These are phyloP conservation scores for Xenoacremonium recifei DNA, from an alignment of 2,329 filamentous ascomycete species.

Conservation along the genomic window DNA sequence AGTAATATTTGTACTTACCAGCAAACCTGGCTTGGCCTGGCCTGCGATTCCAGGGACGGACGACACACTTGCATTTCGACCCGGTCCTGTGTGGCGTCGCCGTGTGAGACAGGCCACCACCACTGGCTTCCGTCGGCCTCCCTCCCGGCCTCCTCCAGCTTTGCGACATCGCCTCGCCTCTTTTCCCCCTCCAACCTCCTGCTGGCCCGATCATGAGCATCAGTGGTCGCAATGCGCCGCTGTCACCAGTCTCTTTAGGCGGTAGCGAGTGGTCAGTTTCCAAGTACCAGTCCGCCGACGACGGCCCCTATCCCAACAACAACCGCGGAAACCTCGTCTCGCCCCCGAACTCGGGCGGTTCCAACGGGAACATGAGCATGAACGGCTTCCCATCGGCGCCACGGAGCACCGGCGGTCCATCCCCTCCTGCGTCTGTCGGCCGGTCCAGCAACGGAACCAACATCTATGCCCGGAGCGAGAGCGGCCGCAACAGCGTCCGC, in stretches of 20 bases:
- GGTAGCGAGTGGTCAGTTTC: slow-evolving; percentile 80
- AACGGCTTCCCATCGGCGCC: slow-evolving; percentile 58
- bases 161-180: too few relatives aligned
- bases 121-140: slow-evolving; percentile 22
- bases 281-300: slow-evolving; percentile 60
- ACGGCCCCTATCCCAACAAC: slow-evolving; percentile 49
- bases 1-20: too few relatives aligned
- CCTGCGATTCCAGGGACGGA: slow-evolving; percentile 23
- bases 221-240: slow-evolving; percentile 65
- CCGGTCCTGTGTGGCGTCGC: slow-evolving; percentile 24
- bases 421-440: slow-evolving; percentile 84
- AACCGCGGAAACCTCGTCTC: slow-evolving; percentile 62
- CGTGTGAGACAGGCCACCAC: slow-evolving; percentile 29
- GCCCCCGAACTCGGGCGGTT: slow-evolving; percentile 66
- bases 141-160: slow-evolving; percentile 20
- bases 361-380: slow-evolving; percentile 55
- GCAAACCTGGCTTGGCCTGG: too few relatives aligned
- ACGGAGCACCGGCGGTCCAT: slow-evolving; percentile 63
- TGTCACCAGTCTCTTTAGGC: slow-evolving; percentile 80
- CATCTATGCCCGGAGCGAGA: slow-evolving; percentile 63
- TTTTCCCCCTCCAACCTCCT: slow-evolving; percentile 17
- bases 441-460: slow-evolving; percentile 79
- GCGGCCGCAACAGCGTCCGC: slow-evolving; percentile 55
- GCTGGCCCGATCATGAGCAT: slow-evolving; percentile 54
- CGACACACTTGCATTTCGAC: slow-evolving; percentile 24